Evolutionary conservation across 768 basidiomycete genomes (phyloP).

Genomic region (Lactarius akahatsu): DNA sequence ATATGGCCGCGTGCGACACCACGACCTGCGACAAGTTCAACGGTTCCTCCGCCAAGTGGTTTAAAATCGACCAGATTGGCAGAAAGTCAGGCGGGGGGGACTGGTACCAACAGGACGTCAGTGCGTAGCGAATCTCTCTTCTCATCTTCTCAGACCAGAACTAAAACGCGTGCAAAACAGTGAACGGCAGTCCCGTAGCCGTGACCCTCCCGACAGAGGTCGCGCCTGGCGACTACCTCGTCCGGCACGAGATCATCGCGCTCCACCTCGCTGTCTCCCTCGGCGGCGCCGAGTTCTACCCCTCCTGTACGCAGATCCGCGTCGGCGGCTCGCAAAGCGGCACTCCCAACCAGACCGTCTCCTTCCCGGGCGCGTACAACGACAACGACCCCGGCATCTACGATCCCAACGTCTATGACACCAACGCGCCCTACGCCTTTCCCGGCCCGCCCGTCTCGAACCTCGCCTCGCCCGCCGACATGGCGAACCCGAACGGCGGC

Average conservation of each 20-base stretch:
- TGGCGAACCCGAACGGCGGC: not conserved
- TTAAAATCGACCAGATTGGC: slow-evolving; percentile 51
- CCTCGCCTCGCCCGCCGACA: slow-evolving; percentile 22
- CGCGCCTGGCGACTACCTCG: slow-evolving; percentile 66
- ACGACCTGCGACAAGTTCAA: slow-evolving; percentile 61
- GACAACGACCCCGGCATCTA: slow-evolving; percentile 72
- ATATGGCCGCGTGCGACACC: slow-evolving; percentile 61
- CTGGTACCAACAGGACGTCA: slow-evolving; percentile 36
- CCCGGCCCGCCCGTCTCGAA: slow-evolving; percentile 29
- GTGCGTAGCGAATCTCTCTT: slow-evolving; percentile 28
- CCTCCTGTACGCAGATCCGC: slow-evolving; percentile 58
- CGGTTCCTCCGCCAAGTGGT: slow-evolving; percentile 62
- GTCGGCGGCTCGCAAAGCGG: slow-evolving; percentile 57
- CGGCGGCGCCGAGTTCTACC: slow-evolving; percentile 80
- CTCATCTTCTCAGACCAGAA: not conserved
- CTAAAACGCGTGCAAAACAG: slow-evolving; percentile 19
- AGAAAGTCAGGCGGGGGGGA: slow-evolving; percentile 29
- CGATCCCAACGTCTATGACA: slow-evolving; percentile 41
- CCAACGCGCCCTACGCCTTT: slow-evolving; percentile 8
- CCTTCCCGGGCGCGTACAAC: slow-evolving; percentile 70
- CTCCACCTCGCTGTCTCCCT: slow-evolving; percentile 58
- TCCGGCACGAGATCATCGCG: slow-evolving; percentile 80
- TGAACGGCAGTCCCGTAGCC: slow-evolving; percentile 31
- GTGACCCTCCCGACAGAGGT: slow-evolving; percentile 45
- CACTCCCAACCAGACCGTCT: slow-evolving; percentile 55